Percentiles rank a stretch among this genome's conserved stretches.
phyloP scores from a whole-genome alignment of 208 protist species.

The Trypanosoma caninum region DNA sequence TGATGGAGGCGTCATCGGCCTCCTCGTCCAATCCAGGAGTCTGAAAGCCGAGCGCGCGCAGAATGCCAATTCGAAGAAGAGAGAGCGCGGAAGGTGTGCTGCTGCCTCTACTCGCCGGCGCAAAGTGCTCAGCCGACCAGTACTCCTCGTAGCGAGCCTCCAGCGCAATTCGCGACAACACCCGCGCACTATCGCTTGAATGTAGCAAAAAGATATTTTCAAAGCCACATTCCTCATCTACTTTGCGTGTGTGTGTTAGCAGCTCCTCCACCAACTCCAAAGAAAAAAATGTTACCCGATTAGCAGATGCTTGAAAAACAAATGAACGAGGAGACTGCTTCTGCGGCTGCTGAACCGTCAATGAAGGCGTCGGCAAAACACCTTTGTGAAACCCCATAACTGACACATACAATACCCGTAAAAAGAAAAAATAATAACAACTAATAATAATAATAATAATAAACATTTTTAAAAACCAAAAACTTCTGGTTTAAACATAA shows the following conservation, averaged over 20 bases:
- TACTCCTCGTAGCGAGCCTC: conserved; percentile 34
- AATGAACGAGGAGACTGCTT: conserved; percentile 3
- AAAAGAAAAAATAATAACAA: background rate
- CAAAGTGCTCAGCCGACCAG: conserved; percentile 11
- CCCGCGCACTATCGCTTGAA: conserved; percentile 4
- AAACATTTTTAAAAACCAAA: too few species aligned
- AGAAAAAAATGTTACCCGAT: conserved; percentile 68
- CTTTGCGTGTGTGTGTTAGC: conserved; percentile 17
- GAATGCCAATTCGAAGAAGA: conserved; percentile 31
- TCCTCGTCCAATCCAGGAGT: background rate
- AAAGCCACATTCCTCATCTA: conserved; percentile 3
- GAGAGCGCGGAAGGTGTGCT: conserved; percentile 6
- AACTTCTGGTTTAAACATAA: too few species aligned
- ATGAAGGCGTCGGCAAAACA: background rate
- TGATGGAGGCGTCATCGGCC: background rate
- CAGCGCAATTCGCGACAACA: conserved; percentile 23
- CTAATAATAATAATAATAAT: background rate
- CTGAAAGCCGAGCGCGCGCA: conserved; percentile 39
- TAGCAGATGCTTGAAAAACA: conserved; percentile 31
- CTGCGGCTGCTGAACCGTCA: too few species aligned
- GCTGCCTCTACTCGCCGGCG: background rate
- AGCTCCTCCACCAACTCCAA: conserved; percentile 65
- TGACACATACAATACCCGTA: background rate
- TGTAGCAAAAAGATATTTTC: conserved; percentile 1
- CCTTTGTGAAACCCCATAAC: background rate